Evolutionary conservation across 352 stramenopile species (phyloP), one percentile per base, ranked within the genome.

Genomic region (Phytophthora chlamydospora): DNA sequence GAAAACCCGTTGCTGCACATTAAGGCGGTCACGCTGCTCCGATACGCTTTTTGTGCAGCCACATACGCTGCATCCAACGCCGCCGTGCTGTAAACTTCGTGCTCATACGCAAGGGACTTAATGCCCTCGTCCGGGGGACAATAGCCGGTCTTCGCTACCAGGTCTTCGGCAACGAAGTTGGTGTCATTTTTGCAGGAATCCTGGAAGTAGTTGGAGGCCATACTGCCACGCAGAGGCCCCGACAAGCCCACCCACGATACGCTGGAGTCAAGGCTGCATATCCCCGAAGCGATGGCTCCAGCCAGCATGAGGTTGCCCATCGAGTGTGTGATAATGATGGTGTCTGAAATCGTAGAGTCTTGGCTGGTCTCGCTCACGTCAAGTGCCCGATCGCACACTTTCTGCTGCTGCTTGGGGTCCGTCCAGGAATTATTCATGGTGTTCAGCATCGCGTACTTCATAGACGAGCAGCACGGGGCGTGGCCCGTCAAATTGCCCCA

Each of bases 271-370:
- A 78, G 48, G 13, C 34, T 54, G 29, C 70, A 75, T 8, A 57
- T 63, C 0, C 49, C 54, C 3, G 47, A 58, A 45, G 66, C 70
- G 13, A 75, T 64, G 5, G 70, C 70, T 10, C 70, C 62, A 27
- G 57, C 70, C 16, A 78, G 34, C 44, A 76, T 53, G 16, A 83
- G 57, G 29, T 62, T 68, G 19, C 73, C 71, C 68, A 81, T 79
- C 12, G 76, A 85, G 33, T 83, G 73, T 4, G 64, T 65, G 21
- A 85, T 51, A 13, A 85, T 46, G 33, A 81, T 79, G 2, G 71
- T 70, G 41, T 83, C 57, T 32, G 52, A 50, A 34, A 80, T 70
- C 1, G 46, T 50, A 6, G 33, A 55, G 11, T 19, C 44, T 33
- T 62, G 38, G 42, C 55, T 71, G 13, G 50, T 60, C 6, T 56